Percentiles rank a stretch among this genome's conserved stretches.
These are phyloP conservation scores for Dothistroma septosporum DNA, from an alignment of 2,329 filamentous ascomycete species.

Conservation along the genomic window DNA sequence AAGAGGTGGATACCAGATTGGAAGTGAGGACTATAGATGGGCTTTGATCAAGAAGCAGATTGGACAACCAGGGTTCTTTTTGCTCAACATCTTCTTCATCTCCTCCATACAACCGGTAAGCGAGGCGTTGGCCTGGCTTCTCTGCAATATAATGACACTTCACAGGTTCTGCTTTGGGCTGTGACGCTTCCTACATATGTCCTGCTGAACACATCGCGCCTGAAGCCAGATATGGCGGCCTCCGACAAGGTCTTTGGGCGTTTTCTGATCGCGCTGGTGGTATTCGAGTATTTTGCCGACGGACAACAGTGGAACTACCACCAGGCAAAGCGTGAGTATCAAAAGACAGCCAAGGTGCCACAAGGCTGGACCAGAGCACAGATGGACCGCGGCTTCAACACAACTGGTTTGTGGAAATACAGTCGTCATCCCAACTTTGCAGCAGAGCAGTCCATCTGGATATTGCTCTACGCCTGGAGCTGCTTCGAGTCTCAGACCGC, in stretches of 20 bases:
- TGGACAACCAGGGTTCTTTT: conserved; percentile 63
- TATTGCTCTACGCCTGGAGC: conserved; percentile 81
- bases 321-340: conserved; percentile 71
- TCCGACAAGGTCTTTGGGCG: conserved; percentile 58
- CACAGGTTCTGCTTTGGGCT: conserved; percentile 67
- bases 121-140: background rate
- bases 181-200: conserved; percentile 80
- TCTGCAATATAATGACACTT: conserved; percentile 5
- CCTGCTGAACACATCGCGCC: conserved; percentile 65
- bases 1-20: conserved; percentile 82
- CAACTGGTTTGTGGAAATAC: conserved; percentile 78
- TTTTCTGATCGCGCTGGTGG: conserved; percentile 53
- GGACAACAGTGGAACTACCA: conserved; percentile 93
- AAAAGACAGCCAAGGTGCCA: conserved; percentile 66
- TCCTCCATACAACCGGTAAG: conserved; percentile 65
- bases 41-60: conserved; percentile 65
- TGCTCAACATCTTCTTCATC: conserved; percentile 90
- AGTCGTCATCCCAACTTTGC: conserved; percentile 93
- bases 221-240: conserved; percentile 49
- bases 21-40: conserved; percentile 96
- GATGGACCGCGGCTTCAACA: conserved; percentile 84
- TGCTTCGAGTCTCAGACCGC: conserved; percentile 67
- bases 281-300: conserved; percentile 77
- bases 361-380: conserved; percentile 59
- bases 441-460: conserved; percentile 87